phyloP scores from a whole-genome alignment of 1,284 basidiomycete genomes.

The Trichosporon asahii region DNA sequence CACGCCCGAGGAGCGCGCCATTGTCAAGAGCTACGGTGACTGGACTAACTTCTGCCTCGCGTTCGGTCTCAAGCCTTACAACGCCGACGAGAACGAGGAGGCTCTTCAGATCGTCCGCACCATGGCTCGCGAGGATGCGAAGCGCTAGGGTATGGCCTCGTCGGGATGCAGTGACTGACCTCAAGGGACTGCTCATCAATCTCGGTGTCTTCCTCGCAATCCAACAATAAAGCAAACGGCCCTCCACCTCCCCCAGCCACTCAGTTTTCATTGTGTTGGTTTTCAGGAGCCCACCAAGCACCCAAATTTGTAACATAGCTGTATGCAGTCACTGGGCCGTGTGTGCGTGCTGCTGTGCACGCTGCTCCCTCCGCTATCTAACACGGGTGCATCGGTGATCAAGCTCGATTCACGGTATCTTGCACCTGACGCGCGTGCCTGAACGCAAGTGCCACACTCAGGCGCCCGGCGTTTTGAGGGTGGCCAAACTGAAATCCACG shows the following conservation, averaged over 20 bases:
- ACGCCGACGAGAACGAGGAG: constrained; percentile 25
- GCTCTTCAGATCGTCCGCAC: constrained; percentile 12
- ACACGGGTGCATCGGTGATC: no score
- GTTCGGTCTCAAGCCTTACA: constrained; percentile 26
- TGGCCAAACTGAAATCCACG: neutral
- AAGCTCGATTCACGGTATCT: no score
- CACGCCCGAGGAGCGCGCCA: constrained; percentile 12
- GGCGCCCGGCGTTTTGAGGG: neutral
- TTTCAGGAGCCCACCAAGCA: no score
- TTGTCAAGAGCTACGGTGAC: constrained; percentile 26
- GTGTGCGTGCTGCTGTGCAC: neutral
- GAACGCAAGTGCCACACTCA: neutral
- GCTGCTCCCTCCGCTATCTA: neutral
- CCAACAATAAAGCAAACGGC: neutral
- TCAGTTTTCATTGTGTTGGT: no score
- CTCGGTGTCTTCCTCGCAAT: neutral
- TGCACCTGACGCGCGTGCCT: no score
- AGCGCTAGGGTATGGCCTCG: neutral
- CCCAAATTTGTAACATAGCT: neutral
- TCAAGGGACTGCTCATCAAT: neutral
- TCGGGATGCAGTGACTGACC: neutral
- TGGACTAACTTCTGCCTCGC: constrained; percentile 29
- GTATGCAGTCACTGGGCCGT: neutral
- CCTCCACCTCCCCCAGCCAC: no score
- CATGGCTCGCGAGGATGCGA: constrained; percentile 4